Base-by-base conservation (phyloP, 1,284 basidiomycete species). In the Rhodotorula sp. region DNA sequence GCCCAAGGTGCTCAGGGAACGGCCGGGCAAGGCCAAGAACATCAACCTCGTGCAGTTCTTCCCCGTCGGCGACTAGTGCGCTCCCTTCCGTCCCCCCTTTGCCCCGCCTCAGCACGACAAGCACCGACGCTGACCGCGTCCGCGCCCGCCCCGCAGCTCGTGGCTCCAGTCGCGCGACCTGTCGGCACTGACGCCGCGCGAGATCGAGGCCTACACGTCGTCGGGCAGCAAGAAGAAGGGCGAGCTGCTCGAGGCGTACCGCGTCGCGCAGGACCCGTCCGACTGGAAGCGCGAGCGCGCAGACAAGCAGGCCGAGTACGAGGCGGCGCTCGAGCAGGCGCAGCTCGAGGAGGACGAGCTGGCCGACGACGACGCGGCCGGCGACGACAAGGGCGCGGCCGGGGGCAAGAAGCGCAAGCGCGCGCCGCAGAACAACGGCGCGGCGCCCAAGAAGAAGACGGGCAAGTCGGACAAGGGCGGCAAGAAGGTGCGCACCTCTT, bases 21-120 rank as follows among this genome's bases (percentile, higher is more conserved):
- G 89, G 19, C 62, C 52, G 16, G 91, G 91, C 21, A 83, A 84
- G 76, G 91, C 90, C 82, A 91, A 90, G 82, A 84, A 87, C 5
- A 85, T 84, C 19, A 88, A 88, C 81, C 92, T 90, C 78, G 88
- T 94, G 56, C 85, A 88, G 77, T 96, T 94, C 87, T 95, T 94
- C 85, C 92, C 92, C 49, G 87, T 87, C 52, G 93, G 91, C 67
- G 93, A 97, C 84, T 92, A 90, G 94, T 97, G 78, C 82, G 92
- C 88, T 45, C 53, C 73, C 56, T 50, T 23, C 44, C 57, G 45
- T 66, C 44, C 25, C 19, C n/a, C 23, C 7, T 16, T 42, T 25
- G 4, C 25, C 48, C 3, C 3, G 17, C 4, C 25, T 41, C 23
- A 41, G n/a, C 27, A 13, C 2, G 34, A 21, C 50, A 17, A 13